phyloP scores from a whole-genome alignment of 306 rosid species.

The Quercus engelmannii region DNA sequence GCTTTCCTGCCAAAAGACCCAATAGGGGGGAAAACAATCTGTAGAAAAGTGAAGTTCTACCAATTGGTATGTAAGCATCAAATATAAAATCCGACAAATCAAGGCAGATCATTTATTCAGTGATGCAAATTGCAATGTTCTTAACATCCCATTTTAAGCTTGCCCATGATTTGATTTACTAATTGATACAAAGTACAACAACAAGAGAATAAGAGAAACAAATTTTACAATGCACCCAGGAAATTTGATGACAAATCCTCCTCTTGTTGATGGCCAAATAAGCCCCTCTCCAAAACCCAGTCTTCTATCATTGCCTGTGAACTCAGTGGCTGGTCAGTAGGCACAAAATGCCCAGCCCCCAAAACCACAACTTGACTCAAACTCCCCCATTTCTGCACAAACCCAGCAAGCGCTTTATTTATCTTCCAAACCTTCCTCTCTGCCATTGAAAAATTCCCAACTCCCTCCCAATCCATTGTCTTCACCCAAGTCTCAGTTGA shows the following conservation, averaged over 20 bases:
- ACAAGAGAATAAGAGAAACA: background rate
- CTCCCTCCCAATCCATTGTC: slow-evolving; percentile 70
- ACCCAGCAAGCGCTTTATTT: slow-evolving; percentile 58
- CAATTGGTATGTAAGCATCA: background rate
- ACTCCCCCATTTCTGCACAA: slow-evolving; percentile 70
- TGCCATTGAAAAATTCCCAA: slow-evolving; percentile 38
- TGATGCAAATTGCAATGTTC: background rate
- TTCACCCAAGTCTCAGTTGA: slow-evolving; percentile 72
- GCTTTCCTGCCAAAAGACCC: no score
- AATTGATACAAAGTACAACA: background rate
- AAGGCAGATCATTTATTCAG: background rate
- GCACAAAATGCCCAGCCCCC: slow-evolving; percentile 76
- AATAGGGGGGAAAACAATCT: no score
- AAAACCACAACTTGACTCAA: slow-evolving; percentile 66
- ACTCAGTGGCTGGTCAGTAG: slow-evolving; percentile 53
- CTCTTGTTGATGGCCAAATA: slow-evolving; percentile 24
- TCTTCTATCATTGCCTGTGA: slow-evolving; percentile 80
- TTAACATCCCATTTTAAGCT: background rate
- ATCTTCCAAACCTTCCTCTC: slow-evolving; percentile 73
- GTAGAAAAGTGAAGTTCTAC: no score
- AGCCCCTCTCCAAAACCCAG: slow-evolving; percentile 61
- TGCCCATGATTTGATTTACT: background rate
- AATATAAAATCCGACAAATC: background rate
- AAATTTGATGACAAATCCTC: background rate
- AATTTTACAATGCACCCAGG: background rate